These are phyloP conservation scores for Collybia sp. DNA, from an alignment of 768 basidiomycete species.

Conservation along the genomic window DNA sequence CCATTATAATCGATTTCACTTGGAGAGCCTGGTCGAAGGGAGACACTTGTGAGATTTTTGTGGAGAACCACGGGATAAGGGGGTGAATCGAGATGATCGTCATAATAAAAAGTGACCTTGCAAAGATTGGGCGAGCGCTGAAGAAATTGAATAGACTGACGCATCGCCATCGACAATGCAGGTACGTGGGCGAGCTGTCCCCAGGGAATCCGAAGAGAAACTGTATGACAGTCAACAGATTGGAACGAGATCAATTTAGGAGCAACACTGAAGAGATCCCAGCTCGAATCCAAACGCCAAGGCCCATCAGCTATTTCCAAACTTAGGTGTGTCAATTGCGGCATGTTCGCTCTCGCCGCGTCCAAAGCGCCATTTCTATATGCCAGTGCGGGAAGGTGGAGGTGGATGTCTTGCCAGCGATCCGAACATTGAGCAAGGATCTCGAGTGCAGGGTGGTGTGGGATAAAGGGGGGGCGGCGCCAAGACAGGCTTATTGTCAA, in stretches of 20 bases:
- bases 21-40: neutral
- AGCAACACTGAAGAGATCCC: conserved; percentile 25
- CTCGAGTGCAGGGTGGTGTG: conserved; percentile 23
- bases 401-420: conserved; percentile 28
- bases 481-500: conserved; percentile 28
- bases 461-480: conserved; percentile 23
- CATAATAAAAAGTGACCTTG: neutral
- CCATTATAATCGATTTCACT: neutral
- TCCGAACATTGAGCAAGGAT: conserved; percentile 22
- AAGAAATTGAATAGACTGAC: neutral
- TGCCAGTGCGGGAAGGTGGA: conserved; percentile 26
- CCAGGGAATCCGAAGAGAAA: conserved; percentile 29
- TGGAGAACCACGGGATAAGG: neutral
- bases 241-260: conserved; percentile 25
- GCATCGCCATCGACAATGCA: conserved; percentile 9
- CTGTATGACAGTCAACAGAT: conserved; percentile 28
- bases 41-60: neutral
- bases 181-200: conserved; percentile 25
- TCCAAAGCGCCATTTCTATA: conserved; percentile 19
- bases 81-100: neutral
- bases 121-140: neutral
- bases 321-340: conserved; percentile 25
- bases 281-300: conserved; percentile 7
- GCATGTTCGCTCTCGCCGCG: conserved; percentile 20
- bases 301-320: conserved; percentile 26